These are phyloP conservation scores for Aspergillus sergii DNA, from an alignment of 2,329 filamentous ascomycete species.

Conservation along the genomic window DNA sequence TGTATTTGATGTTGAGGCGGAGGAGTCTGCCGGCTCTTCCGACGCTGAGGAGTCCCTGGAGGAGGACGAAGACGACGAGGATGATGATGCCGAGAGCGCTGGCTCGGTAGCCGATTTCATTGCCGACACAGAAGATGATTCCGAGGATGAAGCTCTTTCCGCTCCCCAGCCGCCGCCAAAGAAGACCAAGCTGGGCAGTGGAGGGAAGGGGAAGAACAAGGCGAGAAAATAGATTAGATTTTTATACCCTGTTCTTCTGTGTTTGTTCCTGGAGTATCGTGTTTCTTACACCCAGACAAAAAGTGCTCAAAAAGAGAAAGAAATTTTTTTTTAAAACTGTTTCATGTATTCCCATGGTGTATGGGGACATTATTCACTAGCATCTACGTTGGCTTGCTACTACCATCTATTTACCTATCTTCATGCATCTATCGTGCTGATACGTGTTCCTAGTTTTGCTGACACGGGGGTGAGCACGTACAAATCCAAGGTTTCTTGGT, in stretches of 20 bases:
- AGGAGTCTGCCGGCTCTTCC: conserved; percentile 45
- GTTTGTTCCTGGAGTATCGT: conserved; percentile 11
- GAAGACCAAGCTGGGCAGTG: conserved; percentile 35
- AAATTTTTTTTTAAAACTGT: background rate
- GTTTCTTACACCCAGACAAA: conserved; percentile 9
- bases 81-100: conserved; percentile 64
- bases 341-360: background rate
- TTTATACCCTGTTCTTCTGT: conserved; percentile 26
- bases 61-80: conserved; percentile 65
- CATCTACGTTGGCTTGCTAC: background rate
- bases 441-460: background rate
- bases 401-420: conserved; percentile 7
- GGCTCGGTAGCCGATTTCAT: conserved; percentile 50
- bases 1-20: conserved; percentile 49
- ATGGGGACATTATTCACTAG: background rate
- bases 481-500: background rate
- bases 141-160: conserved; percentile 28
- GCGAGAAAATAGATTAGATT: conserved; percentile 35
- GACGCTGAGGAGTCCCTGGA: conserved; percentile 56
- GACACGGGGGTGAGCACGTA: background rate
- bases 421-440: conserved; percentile 4
- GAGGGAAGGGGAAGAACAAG: conserved; percentile 37
- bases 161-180: conserved; percentile 35
- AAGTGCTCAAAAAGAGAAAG: background rate
- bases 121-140: conserved; percentile 51